phyloP scores from a whole-genome alignment of 768 basidiomycete species.

The Boletus coccyginus region DNA sequence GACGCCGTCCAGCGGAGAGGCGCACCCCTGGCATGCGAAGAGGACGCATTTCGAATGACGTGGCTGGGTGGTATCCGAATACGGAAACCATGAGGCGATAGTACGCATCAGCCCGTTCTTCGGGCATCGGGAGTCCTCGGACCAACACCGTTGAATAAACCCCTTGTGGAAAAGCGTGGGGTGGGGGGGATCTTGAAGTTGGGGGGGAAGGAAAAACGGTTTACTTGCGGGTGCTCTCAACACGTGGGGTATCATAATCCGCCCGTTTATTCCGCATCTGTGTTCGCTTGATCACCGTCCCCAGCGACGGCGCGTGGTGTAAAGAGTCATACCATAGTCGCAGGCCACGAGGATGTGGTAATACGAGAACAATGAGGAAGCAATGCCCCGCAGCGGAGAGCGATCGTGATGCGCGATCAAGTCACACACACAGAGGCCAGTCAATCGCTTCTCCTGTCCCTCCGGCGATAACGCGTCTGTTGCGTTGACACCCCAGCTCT shows the following conservation, averaged over 20 bases:
- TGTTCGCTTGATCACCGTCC: background rate
- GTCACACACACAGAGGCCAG: constrained; percentile 5
- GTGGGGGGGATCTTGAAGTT: background rate
- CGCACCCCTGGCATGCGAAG: background rate
- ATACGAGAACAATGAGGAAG: constrained; percentile 22
- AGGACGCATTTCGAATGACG: constrained; percentile 2
- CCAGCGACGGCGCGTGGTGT: background rate
- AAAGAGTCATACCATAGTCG: constrained; percentile 1
- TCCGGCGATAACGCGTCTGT: constrained; percentile 20
- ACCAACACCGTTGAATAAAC: background rate
- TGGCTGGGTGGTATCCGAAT: constrained; percentile 4
- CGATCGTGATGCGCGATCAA: constrained; percentile 9
- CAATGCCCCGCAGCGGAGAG: constrained; percentile 6
- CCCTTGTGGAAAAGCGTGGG: background rate
- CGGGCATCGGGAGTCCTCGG: constrained; percentile 16
- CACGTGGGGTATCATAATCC: constrained; percentile 6
- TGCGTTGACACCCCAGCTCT: background rate
- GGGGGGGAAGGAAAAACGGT: background rate
- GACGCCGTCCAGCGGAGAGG: background rate
- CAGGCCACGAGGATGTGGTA: background rate
- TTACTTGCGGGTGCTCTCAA: background rate
- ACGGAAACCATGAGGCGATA: constrained; percentile 15
- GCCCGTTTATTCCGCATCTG: background rate
- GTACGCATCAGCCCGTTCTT: constrained; percentile 9
- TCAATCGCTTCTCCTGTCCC: constrained; percentile 11